Base-by-base conservation (phyloP, 495 filamentous ascomycete species). In the Talaromyces trachyspermus region DNA sequence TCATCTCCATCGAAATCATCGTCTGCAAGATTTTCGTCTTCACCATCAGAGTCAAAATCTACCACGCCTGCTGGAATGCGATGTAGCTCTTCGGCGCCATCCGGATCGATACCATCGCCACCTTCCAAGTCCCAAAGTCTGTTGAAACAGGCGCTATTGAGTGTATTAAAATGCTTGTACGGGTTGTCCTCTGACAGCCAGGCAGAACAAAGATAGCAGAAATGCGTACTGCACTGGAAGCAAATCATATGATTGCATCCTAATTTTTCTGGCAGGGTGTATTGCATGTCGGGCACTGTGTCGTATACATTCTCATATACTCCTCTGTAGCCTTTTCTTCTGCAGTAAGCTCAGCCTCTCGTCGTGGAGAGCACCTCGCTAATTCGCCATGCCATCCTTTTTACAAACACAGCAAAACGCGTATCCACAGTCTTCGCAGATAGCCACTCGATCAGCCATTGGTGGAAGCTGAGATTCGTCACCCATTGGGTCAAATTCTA, bases 181-280 rank as follows among this genome's bases (percentile, higher is more conserved):
- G 92, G 91, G 51, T 96, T 90, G 14, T 62, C 69, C 2, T 83
- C 76, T 15, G 79, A 68, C n/a, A 98, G 73, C 84, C 89, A 98
- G 10, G 79, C 74, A 0, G 84, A 84, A 61, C 92, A 98, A 5
- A 98, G 81, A 57, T 97, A 98, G 64, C 92, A 98, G 57, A 96
- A 98, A 62, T 97, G 92, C 1, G 88, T 83, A 35, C 79, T 70
- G 68, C 92, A 98, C 46, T 85, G 81, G 63, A 84, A 88, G 61
- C 92, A 98, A 12, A 81, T 84, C 92, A 98, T 98, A 59, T 98
- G 92, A 62, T 98, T 98, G 78, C 92, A 98, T 25, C 92, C 92
- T 55, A 87, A 80, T 10, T 81, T 85, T 98, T 98, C 55, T 96
- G 86, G 17, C 81, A 82, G 0, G 86, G 87, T 2, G 84, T 79